These are phyloP conservation scores for Kwoniella newhampshirensis DNA, from an alignment of 768 basidiomycete genomes.

Conservation along the genomic window DNA sequence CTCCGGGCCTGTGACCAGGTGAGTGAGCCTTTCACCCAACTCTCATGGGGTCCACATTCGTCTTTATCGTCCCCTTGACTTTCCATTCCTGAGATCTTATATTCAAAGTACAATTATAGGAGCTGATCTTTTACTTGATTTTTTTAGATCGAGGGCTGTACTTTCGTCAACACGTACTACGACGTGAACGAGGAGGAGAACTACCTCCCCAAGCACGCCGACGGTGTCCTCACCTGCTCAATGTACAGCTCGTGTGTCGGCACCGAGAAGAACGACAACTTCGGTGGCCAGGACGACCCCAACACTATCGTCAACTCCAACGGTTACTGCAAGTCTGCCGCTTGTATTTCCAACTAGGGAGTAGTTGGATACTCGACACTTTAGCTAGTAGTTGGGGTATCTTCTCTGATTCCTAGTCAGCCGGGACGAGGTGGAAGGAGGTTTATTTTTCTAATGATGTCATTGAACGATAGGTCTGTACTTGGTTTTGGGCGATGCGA, in stretches of 20 bases:
- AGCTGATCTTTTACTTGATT: not conserved
- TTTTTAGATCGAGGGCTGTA: conserved; percentile 7
- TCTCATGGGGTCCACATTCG: not conserved
- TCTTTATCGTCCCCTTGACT: not conserved
- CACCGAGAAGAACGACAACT: conserved; percentile 33
- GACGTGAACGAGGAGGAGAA: conserved; percentile 27
- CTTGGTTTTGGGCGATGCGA: too few species aligned
- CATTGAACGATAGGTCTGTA: not conserved
- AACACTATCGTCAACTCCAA: conserved; percentile 36
- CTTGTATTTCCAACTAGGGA: conserved; percentile 5
- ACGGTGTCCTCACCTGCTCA: conserved; percentile 33
- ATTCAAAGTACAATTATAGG: too few species aligned
- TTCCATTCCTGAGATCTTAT: too few species aligned
- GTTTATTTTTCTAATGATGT: not conserved
- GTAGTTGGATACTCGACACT: too few species aligned
- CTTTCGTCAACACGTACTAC: conserved; percentile 33
- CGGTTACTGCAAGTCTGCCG: conserved; percentile 39
- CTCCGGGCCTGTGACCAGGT: conserved; percentile 34
- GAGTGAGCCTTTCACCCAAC: conserved; percentile 7
- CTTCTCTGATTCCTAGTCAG: too few species aligned
- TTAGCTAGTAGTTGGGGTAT: too few species aligned
- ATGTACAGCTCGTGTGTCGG: conserved; percentile 36
- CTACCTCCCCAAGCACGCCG: conserved; percentile 37
- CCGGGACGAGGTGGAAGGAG: not conserved
- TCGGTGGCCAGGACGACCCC: conserved; percentile 37